These are phyloP conservation scores for Leccinum ponderosum DNA, from an alignment of 1,284 basidiomycete genomes.

Conservation along the genomic window DNA sequence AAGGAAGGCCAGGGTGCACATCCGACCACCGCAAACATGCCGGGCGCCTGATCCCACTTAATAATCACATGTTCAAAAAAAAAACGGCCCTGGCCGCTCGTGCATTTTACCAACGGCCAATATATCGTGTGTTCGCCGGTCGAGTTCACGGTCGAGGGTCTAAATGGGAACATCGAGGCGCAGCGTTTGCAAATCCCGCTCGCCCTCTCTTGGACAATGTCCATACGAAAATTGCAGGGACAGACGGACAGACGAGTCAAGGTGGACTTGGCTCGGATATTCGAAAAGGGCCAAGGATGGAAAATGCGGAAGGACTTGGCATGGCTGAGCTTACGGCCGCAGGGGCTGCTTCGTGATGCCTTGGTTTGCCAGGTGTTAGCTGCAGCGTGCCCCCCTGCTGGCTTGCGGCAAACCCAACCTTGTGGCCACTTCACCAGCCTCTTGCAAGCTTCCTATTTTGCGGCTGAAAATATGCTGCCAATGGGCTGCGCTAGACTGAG, in stretches of 20 bases:
- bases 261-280: constrained; percentile 64
- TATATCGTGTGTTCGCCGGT: constrained; percentile 48
- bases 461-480: no score
- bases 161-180: constrained; percentile 52
- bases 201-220: constrained; percentile 80
- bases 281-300: constrained; percentile 78
- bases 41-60: constrained; percentile 27
- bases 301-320: no score
- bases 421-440: no score
- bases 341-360: background rate
- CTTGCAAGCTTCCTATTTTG: no score
- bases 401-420: background rate
- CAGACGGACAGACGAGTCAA: constrained; percentile 79
- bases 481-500: no score
- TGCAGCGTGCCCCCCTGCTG: background rate
- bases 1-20: constrained; percentile 7
- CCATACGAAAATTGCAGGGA: constrained; percentile 87
- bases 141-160: constrained; percentile 57
- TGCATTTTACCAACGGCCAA: constrained; percentile 48
- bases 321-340: background rate
- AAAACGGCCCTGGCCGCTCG: constrained; percentile 50
- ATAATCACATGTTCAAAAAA: constrained; percentile 23
- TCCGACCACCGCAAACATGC: constrained; percentile 3
- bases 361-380: background rate
- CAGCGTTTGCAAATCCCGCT: constrained; percentile 63